Percentiles rank a stretch among this genome's conserved stretches.
Evolutionary conservation across 345 rosid species (phyloP).

Genomic region (Arabis alpina): DNA sequence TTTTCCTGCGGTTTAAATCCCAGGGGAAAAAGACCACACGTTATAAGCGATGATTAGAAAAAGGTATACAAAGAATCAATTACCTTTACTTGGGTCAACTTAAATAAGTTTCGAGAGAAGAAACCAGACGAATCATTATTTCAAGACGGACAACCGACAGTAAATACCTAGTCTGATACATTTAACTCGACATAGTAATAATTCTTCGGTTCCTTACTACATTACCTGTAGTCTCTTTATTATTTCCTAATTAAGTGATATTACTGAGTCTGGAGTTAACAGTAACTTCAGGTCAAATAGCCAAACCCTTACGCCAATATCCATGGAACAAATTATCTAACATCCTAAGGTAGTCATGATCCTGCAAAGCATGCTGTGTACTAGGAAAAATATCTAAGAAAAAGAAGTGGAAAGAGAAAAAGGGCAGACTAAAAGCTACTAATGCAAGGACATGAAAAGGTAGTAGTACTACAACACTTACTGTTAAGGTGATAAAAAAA

Average conservation of each 20-base stretch:
- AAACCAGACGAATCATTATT: conserved; percentile 10
- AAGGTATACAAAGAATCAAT: conserved; percentile 16
- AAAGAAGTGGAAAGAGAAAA: conserved; percentile 8
- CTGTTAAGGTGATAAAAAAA: neutral
- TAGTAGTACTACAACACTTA: neutral
- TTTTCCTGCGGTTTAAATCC: conserved; percentile 51
- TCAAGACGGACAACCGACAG: neutral
- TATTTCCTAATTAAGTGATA: neutral
- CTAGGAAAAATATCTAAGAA: conserved; percentile 3
- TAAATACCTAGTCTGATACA: neutral
- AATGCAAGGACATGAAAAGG: conserved; percentile 8
- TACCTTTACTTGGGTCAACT: conserved; percentile 20
- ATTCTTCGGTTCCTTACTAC: conserved; percentile 14
- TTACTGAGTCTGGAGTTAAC: conserved; percentile 11
- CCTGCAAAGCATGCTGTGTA: conserved; percentile 16
- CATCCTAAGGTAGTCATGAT: conserved; percentile 12
- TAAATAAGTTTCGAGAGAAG: neutral
- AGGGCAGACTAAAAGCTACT: conserved; percentile 27
- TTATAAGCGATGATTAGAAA: conserved; percentile 17
- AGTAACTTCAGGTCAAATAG: conserved; percentile 3
- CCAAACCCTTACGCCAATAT: conserved; percentile 19
- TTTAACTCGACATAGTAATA: conserved; percentile 5
- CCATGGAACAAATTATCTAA: conserved; percentile 7
- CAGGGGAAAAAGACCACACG: conserved; percentile 16
- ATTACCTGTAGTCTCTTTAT: neutral